Evolutionary conservation across 2,329 filamentous ascomycete genomes (phyloP).

Genomic region (Alternaria sp.): DNA sequence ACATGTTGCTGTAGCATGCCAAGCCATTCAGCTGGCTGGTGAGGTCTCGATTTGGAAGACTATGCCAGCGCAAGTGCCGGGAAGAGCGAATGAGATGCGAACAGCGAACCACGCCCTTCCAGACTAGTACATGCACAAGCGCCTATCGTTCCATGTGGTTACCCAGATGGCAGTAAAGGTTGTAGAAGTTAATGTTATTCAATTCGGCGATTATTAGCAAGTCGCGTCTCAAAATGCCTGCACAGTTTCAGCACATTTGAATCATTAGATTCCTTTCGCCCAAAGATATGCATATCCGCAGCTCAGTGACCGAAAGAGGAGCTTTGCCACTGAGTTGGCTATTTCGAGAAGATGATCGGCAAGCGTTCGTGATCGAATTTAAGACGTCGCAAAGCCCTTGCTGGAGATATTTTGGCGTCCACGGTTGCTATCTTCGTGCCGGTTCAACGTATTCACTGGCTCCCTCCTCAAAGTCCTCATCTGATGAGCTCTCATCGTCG

Average conservation of each 20-base stretch:
- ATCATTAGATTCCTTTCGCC: background rate
- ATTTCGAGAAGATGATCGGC: background rate
- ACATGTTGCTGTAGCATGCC: background rate
- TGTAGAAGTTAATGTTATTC: background rate
- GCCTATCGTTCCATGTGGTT: background rate
- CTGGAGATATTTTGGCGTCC: background rate
- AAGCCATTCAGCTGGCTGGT: background rate
- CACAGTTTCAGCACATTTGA: background rate
- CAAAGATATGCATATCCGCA: background rate
- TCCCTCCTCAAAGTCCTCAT: slow-evolving; percentile 1
- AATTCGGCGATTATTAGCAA: background rate
- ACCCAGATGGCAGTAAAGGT: background rate
- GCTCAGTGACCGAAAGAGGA: background rate
- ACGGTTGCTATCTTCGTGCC: slow-evolving; percentile 9
- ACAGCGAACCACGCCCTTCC: background rate
- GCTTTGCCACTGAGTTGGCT: background rate
- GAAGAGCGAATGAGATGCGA: background rate
- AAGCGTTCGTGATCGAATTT: background rate
- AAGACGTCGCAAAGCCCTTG: background rate
- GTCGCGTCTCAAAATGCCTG: background rate
- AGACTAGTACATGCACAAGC: background rate
- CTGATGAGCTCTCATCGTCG: background rate
- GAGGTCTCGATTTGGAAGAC: background rate
- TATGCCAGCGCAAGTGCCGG: background rate
- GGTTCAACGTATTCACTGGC: slow-evolving; percentile 23